A percentile compares a stretch with the other conserved stretches of the same genome.
These are phyloP conservation scores for Xylaria cubensis DNA, from an alignment of 495 filamentous ascomycete species.

Conservation along the genomic window DNA sequence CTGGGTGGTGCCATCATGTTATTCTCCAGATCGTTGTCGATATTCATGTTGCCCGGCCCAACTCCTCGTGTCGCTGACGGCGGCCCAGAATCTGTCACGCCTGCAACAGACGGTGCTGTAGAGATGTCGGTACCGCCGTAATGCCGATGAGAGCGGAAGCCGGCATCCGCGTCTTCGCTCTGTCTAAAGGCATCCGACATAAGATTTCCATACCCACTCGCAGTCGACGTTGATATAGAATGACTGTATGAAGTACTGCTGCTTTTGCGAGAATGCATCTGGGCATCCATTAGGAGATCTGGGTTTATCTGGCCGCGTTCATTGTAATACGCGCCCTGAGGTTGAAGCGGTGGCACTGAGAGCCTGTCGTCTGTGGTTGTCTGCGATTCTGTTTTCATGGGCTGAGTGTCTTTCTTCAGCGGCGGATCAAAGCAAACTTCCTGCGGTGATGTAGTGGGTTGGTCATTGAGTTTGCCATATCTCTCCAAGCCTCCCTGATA, in stretches of 20 bases:
- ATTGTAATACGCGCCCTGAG: constrained; percentile 33
- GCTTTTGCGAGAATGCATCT: constrained; percentile 37
- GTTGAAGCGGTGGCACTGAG: constrained; percentile 26
- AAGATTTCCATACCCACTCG: constrained; percentile 30
- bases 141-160: constrained; percentile 31
- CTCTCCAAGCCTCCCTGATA: constrained; percentile 81
- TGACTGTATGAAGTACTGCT: constrained; percentile 34
- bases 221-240: constrained; percentile 25
- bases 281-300: constrained; percentile 30
- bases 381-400: constrained; percentile 23
- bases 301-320: constrained; percentile 31
- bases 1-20: constrained; percentile 58
- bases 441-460: constrained; percentile 35
- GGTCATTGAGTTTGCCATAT: constrained; percentile 66
- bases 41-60: constrained; percentile 27
- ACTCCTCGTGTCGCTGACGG: constrained; percentile 34
- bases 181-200: constrained; percentile 35
- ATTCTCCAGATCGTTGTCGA: constrained; percentile 25
- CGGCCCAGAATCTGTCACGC: constrained; percentile 36
- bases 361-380: constrained; percentile 12
- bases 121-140: constrained; percentile 42
- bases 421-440: constrained; percentile 32
- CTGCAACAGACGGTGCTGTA: constrained; percentile 38
- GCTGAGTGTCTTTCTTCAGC: constrained; percentile 24
- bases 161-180: constrained; percentile 32